phyloP scores from a whole-genome alignment of 441 rosid species.

The Codiaeum variegatum region DNA sequence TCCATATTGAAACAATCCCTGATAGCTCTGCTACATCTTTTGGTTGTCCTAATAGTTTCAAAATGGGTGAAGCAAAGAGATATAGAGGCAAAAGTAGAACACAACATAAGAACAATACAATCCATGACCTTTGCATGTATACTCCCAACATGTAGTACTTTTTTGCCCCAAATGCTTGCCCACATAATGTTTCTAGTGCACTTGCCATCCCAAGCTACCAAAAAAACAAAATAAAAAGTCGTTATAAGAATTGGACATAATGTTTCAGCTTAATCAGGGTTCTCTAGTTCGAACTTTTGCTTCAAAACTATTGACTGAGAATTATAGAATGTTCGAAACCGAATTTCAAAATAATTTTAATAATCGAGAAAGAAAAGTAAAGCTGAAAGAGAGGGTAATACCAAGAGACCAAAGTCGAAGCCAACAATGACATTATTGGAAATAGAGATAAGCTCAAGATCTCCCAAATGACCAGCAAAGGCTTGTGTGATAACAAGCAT shows the following conservation, averaged over 20 bases:
- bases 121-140: constrained; percentile 85
- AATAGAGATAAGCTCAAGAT: constrained; percentile 72
- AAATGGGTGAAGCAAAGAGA: constrained; percentile 49
- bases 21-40: constrained; percentile 60
- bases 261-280: no score
- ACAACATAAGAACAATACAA: constrained; percentile 61
- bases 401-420: constrained; percentile 79
- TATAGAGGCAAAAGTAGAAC: constrained; percentile 62
- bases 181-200: constrained; percentile 81
- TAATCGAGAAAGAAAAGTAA: neutral
- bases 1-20: constrained; percentile 37
- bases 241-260: no score
- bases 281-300: no score
- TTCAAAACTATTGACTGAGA: no score
- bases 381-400: constrained; percentile 18
- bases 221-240: neutral
- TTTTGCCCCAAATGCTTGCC: constrained; percentile 83
- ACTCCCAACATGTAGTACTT: constrained; percentile 75
- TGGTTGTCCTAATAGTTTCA: constrained; percentile 68
- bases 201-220: constrained; percentile 83
- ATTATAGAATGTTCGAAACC: no score
- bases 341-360: neutral
- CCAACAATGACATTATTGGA: constrained; percentile 65
- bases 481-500: constrained; percentile 81
- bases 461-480: constrained; percentile 84